phyloP scores from a whole-genome alignment of 352 stramenopile genomes.

The Phytophthora sp. region DNA sequence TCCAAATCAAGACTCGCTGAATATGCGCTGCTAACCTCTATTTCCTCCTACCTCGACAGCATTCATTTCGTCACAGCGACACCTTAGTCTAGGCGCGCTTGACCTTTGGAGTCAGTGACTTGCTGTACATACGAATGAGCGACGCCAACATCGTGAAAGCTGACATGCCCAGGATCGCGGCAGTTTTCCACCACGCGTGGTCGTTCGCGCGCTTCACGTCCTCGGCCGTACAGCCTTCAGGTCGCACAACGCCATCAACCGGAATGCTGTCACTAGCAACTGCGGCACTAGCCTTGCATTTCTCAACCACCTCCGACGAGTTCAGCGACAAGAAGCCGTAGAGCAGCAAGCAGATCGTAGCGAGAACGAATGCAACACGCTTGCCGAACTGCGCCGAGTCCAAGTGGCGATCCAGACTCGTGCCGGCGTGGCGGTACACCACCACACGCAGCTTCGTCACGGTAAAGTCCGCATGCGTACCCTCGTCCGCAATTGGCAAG shows the following conservation, averaged over 20 bases:
- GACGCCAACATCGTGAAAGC: slow-evolving; percentile 68
- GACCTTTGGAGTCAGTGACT: slow-evolving; percentile 62
- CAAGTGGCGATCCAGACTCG: slow-evolving; percentile 53
- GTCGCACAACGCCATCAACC: slow-evolving; percentile 19
- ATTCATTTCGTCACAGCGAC: not conserved
- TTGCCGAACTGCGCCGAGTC: slow-evolving; percentile 71
- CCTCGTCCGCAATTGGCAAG: slow-evolving; percentile 51
- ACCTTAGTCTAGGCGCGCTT: slow-evolving; percentile 54
- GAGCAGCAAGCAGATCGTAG: slow-evolving; percentile 63
- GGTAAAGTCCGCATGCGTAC: slow-evolving; percentile 56
- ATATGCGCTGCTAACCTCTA: slow-evolving; percentile 7
- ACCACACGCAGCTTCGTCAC: slow-evolving; percentile 65
- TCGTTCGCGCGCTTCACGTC: slow-evolving; percentile 51
- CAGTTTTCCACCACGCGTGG: slow-evolving; percentile 59
- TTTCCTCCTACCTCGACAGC: not conserved
- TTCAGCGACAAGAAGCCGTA: slow-evolving; percentile 67
- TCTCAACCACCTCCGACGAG: slow-evolving; percentile 45
- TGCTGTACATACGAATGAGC: slow-evolving; percentile 67
- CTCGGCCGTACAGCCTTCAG: slow-evolving; percentile 49
- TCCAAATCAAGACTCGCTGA: no score
- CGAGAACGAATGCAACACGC: slow-evolving; percentile 59
- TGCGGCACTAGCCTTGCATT: slow-evolving; percentile 34
- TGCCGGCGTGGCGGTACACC: slow-evolving; percentile 70
- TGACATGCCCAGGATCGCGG: slow-evolving; percentile 56
- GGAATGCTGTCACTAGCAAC: slow-evolving; percentile 11